A percentile compares a stretch with the other conserved stretches of the same genome.
These are phyloP conservation scores for Senna tora DNA, from an alignment of 306 rosid genomes.

Conservation along the genomic window DNA sequence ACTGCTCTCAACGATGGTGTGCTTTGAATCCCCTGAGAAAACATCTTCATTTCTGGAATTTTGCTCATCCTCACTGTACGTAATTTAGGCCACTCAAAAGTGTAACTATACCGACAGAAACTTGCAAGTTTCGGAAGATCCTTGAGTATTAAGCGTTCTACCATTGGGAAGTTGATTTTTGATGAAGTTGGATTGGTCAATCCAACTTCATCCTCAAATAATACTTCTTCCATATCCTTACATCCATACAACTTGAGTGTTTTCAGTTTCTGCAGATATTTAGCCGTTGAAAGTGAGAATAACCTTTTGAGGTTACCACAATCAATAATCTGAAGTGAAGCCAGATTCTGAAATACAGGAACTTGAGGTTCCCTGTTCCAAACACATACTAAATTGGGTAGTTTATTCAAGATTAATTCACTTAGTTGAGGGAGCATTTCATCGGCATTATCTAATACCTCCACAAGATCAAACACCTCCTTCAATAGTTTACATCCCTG, in stretches of 20 bases:
- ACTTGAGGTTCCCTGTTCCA: slow-evolving; percentile 26
- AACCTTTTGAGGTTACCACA: background rate
- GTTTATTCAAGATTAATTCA: background rate
- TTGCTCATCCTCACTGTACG: background rate
- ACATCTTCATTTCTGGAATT: background rate
- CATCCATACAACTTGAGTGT: slow-evolving; percentile 1
- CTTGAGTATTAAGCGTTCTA: slow-evolving; percentile 14
- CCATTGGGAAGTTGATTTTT: background rate
- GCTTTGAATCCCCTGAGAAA: background rate
- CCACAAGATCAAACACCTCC: background rate
- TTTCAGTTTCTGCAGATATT: slow-evolving; percentile 1
- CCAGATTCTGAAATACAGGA: slow-evolving; percentile 13
- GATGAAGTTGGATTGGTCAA: no score
- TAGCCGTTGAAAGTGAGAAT: background rate
- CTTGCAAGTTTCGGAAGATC: background rate
- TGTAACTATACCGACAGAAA: background rate
- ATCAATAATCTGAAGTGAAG: background rate
- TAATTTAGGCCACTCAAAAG: background rate
- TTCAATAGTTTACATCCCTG: background rate
- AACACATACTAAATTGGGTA: background rate
- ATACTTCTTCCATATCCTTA: background rate
- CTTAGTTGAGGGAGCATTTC: background rate
- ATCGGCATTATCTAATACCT: background rate
- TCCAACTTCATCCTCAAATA: background rate
- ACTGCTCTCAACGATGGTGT: background rate